phyloP scores from a whole-genome alignment of 202 grass and related monocot genomes.

The Carex arenaria region DNA sequence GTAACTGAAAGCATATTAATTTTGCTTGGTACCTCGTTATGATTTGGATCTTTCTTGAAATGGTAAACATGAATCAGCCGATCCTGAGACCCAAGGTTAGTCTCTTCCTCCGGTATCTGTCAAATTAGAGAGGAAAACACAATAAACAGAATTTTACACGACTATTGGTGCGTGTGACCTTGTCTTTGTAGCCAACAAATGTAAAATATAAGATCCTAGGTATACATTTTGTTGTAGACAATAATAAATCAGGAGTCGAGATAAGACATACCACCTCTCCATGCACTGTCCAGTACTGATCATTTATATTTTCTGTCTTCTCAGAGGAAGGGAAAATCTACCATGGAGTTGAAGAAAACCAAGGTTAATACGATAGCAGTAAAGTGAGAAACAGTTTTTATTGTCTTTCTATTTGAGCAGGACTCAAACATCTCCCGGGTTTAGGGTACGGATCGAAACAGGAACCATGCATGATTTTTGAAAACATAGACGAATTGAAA shows the following conservation, averaged over 20 bases:
- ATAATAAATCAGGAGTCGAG: neutral
- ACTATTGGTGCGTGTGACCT: neutral
- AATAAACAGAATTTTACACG: neutral
- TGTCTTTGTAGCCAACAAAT: neutral
- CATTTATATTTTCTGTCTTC: slow-evolving; percentile 94
- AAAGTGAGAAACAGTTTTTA: no score
- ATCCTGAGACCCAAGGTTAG: slow-evolving; percentile 48
- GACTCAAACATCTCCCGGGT: no score
- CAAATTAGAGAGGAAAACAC: neutral
- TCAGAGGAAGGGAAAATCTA: slow-evolving; percentile 72
- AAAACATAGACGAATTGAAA: no score
- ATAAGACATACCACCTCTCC: slow-evolving; percentile 65
- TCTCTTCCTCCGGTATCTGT: slow-evolving; percentile 81
- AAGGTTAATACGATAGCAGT: no score
- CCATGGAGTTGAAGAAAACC: neutral
- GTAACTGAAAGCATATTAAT: neutral
- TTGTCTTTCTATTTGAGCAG: no score
- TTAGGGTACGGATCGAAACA: no score
- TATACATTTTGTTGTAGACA: neutral
- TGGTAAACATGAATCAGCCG: slow-evolving; percentile 95
- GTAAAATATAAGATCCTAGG: neutral
- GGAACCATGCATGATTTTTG: no score
- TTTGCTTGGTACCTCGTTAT: slow-evolving; percentile 44
- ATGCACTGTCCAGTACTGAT: slow-evolving; percentile 85
- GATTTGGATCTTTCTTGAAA: slow-evolving; percentile 66